Base-by-base conservation (phyloP, 2,329 filamentous ascomycete species). In the Arthroderma uncinatum region DNA sequence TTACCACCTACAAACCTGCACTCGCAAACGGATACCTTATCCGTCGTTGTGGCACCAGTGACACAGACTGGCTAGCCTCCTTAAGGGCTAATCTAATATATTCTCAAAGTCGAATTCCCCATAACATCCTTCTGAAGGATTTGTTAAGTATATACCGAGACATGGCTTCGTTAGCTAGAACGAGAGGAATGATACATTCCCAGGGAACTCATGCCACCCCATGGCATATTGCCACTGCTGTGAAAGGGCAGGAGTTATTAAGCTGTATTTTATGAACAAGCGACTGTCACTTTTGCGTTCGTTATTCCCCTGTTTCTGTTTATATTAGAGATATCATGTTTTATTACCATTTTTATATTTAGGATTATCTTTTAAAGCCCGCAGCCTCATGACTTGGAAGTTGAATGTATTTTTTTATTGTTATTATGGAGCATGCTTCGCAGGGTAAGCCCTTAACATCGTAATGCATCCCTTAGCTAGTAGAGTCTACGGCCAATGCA, bases 1-100 rank as follows among this genome's bases (percentile, higher is more conserved):
- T 75, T 36, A 70, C 71, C 14, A 56, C 6, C 21, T 71, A 71
- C 62, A 69, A 70, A 21, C 73, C 74, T 21, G 70, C 73, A 6
- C 62, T 75, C 40, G 68, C 69, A n/a, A 78, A 73, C 58, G 76
- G 73, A 21, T 75, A 76, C 62, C 67, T 78, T 2, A 64, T 78
- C 44, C 75, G 76, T 55, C 72, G 75, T 36, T 72, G 69, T 53
- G 73, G 73, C 6, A 55, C 65, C 7, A 70, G 68, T 47, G 71
- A 74, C 52, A 67, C 69, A 28, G 74, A 76, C 25, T 75, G 74
- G 9, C 64, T 71, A 23, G 68, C 68, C 54, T 63, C 69, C 9
- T 67, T 76, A 61, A 68, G 67, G 16, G 67, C 76, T 23, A 76
- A 76, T 60, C 59, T 78, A 5, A 60, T 78, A 16, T 65, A 72